Base-by-base conservation (phyloP, 192 early-diverging fungal species). In the Linnemannia zychae region DNA sequence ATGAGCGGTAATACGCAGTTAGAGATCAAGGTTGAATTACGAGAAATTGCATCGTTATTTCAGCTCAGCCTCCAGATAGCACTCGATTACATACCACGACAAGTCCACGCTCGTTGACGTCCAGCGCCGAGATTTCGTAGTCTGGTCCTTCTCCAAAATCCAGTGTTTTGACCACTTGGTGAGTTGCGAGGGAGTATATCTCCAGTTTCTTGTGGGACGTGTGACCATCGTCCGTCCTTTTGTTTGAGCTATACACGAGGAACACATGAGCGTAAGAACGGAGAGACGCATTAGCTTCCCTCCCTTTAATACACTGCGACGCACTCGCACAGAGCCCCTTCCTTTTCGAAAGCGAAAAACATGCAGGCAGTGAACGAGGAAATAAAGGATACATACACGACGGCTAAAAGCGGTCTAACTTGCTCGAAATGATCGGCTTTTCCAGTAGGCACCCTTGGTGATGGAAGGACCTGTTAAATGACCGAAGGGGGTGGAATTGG, bases 141-240 rank as follows among this genome's bases (percentile, higher is more conserved):
- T 87, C 86, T 34, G 85, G 88, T 13, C 81, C 75, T 50, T 85
- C 87, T 38, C 87, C 80, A 83, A 91, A 87, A 67, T 91, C 84
- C 28, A 92, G 50, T 3, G 76, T 84, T 53, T 87, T 89, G 34
- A 94, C 75, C 0, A 92, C 48, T 66, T 88, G 71, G 67, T 91
- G 91, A 7, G 88, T 87, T 15, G 87, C 84, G 31, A 95, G 77
- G 0, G 94, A 95, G 84, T 92, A 95, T 12, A 95, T 81, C 34
- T 89, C 74, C 24, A 90, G 78, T 36, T 74, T 71, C 79, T 74
- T 60, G 34, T 73, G 72, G 49, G 73, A 22, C 28, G 72, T 31
- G 15, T 44, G 31, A 46, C 76, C 60, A 69, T 78, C 81, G 1
- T 60, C 75, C 1, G 47, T 24, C 20, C 16, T 80, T 49, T 63